Conservation (phyloP, 2,329 filamentous ascomycete species). For the Cephalotrichum gorgonifer region DNA sequence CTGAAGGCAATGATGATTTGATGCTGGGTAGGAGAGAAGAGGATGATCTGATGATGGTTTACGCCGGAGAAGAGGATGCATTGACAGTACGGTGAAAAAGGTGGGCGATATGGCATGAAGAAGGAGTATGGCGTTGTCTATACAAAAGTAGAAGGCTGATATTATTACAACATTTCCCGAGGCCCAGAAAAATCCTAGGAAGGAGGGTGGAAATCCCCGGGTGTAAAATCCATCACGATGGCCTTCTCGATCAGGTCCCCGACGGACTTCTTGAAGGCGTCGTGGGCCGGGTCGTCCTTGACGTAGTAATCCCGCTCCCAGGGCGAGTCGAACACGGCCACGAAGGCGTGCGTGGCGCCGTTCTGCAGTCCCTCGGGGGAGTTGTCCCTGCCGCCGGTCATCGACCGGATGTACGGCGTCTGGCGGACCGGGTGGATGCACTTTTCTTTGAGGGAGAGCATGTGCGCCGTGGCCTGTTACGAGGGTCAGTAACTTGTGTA, state of each 20-base stretch:
- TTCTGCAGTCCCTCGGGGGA: slow-evolving; percentile 14
- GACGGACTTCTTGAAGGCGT: slow-evolving; percentile 44
- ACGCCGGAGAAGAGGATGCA: too few relatives aligned
- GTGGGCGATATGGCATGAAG: too few relatives aligned
- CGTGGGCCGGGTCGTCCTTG: slow-evolving; percentile 52
- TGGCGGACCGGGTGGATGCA: slow-evolving; percentile 1
- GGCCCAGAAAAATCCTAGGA: background rate
- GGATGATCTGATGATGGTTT: background rate
- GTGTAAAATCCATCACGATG: slow-evolving; percentile 49
- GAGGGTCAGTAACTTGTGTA: background rate
- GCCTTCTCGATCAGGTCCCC: slow-evolving; percentile 38
- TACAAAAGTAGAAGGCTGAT: too few relatives aligned
- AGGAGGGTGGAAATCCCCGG: slow-evolving; percentile 25
- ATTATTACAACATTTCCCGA: too few relatives aligned
- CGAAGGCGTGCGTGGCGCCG: slow-evolving; percentile 59
- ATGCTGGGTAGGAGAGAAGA: background rate
- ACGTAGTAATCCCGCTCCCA: slow-evolving; percentile 62
- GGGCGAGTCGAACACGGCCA: slow-evolving; percentile 53
- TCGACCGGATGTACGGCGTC: slow-evolving; percentile 3
- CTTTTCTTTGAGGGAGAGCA: background rate
- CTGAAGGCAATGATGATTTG: slow-evolving; percentile 10
- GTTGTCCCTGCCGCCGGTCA: slow-evolving; percentile 2
- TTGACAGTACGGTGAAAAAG: background rate
- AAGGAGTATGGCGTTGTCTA: too few relatives aligned
- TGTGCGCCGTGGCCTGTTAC: background rate